Evolutionary conservation across 192 early-diverging fungal genomes (phyloP), one percentile per base, ranked within the genome.

Genomic region (Funneliformis mosseae): DNA sequence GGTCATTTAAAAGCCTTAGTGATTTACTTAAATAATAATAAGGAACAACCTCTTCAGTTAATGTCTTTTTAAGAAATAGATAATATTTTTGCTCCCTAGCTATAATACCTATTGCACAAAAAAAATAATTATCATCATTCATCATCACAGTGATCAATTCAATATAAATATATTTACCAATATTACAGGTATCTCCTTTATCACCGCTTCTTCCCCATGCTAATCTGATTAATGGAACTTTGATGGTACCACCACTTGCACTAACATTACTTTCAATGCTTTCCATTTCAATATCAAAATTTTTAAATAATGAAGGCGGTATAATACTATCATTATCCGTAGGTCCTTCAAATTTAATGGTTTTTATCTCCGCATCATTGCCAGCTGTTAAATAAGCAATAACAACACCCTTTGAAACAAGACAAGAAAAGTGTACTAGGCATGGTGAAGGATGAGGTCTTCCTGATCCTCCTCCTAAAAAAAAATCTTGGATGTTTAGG

Each of bases 161-260:
- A 21, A 76, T 14, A n/a, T 5, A 41, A 16, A 23, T 27, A 39
- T 60, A 55, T 41, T 76, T 39, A 76, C 74, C 74, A 4, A 92
- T 78, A 74, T 92, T 92, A 42, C 85, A 87, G 18, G 86, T 86
- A 72, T 92, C 89, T 39, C 91, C 91, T 48, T 92, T 92, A 77
- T 92, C 91, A 39, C 91, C 91, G 80, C 89, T 90, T 25, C 91
- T 83, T 14, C 88, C 91, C 82, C 87, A 88, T 41, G 90, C 90
- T 27, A 92, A 60, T 16, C 86, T 81, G 71, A 92, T 89, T 66
- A 92, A 81, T 2, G 83, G 84, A 7, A 90, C 83, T n/a, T 79
- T 80, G 2, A 88, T 27, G 9, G 38, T 48, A 55, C 50, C 50
- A 21, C 18, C 87, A 21, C 79, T 82, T 71, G 85, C 81, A 21